phyloP scores from a whole-genome alignment of 1,139 yeast species.

The Lodderomyces pseudojiufengensis region DNA sequence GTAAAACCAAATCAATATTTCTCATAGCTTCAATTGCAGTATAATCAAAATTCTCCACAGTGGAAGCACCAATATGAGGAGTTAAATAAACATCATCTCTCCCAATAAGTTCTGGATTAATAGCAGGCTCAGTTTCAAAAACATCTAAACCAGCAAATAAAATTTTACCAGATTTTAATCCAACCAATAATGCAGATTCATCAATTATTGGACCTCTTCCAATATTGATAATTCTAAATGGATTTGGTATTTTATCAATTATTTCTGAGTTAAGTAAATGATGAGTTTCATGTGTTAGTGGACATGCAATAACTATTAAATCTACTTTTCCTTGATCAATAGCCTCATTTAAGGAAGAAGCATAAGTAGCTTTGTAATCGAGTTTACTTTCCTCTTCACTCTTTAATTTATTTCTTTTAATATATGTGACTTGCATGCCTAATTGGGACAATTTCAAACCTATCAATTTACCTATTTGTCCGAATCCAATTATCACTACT shows the following conservation, averaged over 20 bases:
- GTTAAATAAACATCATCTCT: constrained; percentile 67
- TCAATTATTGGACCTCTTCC: constrained; percentile 76
- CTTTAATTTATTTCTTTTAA: constrained; percentile 51
- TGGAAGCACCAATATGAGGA: constrained; percentile 78
- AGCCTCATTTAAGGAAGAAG: constrained; percentile 35
- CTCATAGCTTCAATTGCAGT: constrained; percentile 46
- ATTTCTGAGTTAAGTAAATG: constrained; percentile 51
- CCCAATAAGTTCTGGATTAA: constrained; percentile 48
- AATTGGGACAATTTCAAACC: constrained; percentile 53
- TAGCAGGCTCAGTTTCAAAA: constrained; percentile 62
- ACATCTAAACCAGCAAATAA: constrained; percentile 80
- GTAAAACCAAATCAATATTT: constrained; percentile 41
- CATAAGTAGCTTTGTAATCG: constrained; percentile 46
- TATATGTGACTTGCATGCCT: constrained; percentile 66
- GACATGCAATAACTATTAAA: constrained; percentile 64
- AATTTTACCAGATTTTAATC: constrained; percentile 64
- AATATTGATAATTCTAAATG: constrained; percentile 68
- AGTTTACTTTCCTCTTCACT: constrained; percentile 31
- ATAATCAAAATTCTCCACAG: constrained; percentile 46
- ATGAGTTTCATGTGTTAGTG: constrained; percentile 57
- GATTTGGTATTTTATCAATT: constrained; percentile 44
- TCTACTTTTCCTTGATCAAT: constrained; percentile 41
- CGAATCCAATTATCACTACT: constrained; percentile 73
- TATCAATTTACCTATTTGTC: constrained; percentile 67
- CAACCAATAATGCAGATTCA: constrained; percentile 68